These are phyloP conservation scores for Neurospora sp. DNA, from an alignment of 495 filamentous ascomycete species.

Conservation along the genomic window DNA sequence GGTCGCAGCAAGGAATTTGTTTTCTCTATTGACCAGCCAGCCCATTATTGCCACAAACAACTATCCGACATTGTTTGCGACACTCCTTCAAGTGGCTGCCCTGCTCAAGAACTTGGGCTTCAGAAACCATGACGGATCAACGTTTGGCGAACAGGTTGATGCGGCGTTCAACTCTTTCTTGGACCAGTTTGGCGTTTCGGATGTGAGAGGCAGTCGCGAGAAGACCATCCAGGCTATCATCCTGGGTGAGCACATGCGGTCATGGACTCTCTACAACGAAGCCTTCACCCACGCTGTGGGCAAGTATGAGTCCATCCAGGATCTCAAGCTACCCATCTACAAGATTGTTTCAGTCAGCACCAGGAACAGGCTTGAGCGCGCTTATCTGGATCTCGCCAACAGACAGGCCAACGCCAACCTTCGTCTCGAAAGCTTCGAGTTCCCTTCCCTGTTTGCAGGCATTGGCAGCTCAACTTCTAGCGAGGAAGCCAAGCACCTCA, in stretches of 20 bases:
- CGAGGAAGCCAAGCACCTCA: slow-evolving; percentile 60
- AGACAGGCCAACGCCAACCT: slow-evolving; percentile 55
- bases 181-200: slow-evolving; percentile 63
- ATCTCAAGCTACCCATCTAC: slow-evolving; percentile 57
- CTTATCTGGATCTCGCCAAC: slow-evolving; percentile 64
- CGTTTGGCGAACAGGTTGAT: slow-evolving; percentile 67
- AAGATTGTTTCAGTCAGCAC: slow-evolving; percentile 59
- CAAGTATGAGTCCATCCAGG: slow-evolving; percentile 66
- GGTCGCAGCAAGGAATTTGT: slow-evolving; percentile 75
- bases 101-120: slow-evolving; percentile 68
- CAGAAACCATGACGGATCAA: slow-evolving; percentile 68
- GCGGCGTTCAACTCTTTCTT: slow-evolving; percentile 67
- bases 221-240: slow-evolving; percentile 87
- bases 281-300: slow-evolving; percentile 90
- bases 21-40: slow-evolving; percentile 75
- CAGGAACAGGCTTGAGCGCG: slow-evolving; percentile 67
- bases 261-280: slow-evolving; percentile 73
- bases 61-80: slow-evolving; percentile 57
- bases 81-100: slow-evolving; percentile 61
- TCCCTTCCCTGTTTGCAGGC: slow-evolving; percentile 83
- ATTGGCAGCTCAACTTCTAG: slow-evolving; percentile 68
- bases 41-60: slow-evolving; percentile 67
- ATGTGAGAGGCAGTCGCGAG: slow-evolving; percentile 73
- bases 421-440: slow-evolving; percentile 73
- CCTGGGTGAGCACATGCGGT: slow-evolving; percentile 77